phyloP scores from a whole-genome alignment of 345 rosid genomes.

The Mangifera indica region DNA sequence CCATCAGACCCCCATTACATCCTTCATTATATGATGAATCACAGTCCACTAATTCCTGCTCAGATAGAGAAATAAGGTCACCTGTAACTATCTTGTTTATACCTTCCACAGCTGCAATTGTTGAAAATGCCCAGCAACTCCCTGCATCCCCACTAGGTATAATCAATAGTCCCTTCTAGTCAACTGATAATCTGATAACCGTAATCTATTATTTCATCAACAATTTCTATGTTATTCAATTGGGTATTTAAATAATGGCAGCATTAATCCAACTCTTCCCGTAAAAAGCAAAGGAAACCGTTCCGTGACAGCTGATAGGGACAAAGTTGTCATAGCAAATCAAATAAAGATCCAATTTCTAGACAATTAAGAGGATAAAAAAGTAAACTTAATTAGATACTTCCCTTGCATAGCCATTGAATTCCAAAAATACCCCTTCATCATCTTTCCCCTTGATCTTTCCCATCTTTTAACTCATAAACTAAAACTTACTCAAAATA shows the following conservation, averaged over 20 bases:
- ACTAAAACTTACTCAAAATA: neutral
- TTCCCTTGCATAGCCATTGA: neutral
- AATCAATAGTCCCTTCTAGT: neutral
- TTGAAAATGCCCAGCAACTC: conserved; percentile 98
- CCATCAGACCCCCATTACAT: conserved; percentile 95
- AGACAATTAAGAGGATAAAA: neutral
- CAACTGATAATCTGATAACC: neutral
- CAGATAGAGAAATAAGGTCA: conserved; percentile 66
- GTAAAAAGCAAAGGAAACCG: too few relatives aligned
- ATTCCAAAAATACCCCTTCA: conserved; percentile 9
- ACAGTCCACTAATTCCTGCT: conserved; percentile 92
- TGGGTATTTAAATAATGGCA: too few relatives aligned
- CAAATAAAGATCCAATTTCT: neutral
- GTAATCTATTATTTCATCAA: neutral
- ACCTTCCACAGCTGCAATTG: conserved; percentile 90
- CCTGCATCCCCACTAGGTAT: conserved; percentile 39
- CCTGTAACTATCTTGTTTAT: conserved; percentile 86
- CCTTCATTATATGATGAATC: conserved; percentile 75
- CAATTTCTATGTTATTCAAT: too few relatives aligned
- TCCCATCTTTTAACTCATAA: neutral
- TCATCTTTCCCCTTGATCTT: neutral
- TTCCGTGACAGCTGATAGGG: too few relatives aligned
- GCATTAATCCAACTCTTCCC: too few relatives aligned
- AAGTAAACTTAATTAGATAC: neutral
- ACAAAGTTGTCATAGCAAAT: too few relatives aligned